These are phyloP conservation scores for Ogataea trehaloabstinens DNA, from an alignment of 805 yeast species.

Conservation along the genomic window DNA sequence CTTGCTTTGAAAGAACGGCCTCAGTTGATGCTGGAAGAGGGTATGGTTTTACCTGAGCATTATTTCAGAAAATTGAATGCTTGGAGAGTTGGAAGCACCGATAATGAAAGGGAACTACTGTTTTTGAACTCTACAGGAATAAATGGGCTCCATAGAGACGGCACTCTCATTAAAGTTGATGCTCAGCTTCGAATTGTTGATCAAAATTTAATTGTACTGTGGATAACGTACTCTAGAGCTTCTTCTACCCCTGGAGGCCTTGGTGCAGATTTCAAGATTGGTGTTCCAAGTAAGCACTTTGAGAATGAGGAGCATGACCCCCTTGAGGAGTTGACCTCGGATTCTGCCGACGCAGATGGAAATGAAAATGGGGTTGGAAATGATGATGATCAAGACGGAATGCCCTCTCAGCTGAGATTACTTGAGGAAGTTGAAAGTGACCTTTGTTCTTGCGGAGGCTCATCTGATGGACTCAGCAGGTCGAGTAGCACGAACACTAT, in stretches of 20 bases:
- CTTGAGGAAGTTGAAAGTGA: constrained; percentile 39
- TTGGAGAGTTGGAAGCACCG: constrained; percentile 27
- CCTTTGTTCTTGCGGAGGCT: constrained; percentile 27
- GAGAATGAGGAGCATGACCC: neutral
- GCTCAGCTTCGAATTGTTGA: constrained; percentile 75
- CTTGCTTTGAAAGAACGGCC: constrained; percentile 42
- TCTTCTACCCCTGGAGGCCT: constrained; percentile 1
- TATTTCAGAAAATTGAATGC: constrained; percentile 73
- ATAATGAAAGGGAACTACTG: constrained; percentile 45
- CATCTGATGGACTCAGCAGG: constrained; percentile 27
- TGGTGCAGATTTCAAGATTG: neutral
- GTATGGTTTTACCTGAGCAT: constrained; percentile 88
- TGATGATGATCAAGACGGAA: constrained; percentile 10
- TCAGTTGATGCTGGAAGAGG: constrained; percentile 44
- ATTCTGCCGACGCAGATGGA: neutral
- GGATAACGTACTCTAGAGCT: constrained; percentile 81
- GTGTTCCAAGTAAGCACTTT: neutral
- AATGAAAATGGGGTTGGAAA: constrained; percentile 4
- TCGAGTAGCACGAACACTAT: constrained; percentile 23
- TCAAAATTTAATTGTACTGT: constrained; percentile 57
- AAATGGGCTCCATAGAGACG: constrained; percentile 68
- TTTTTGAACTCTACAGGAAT: constrained; percentile 66
- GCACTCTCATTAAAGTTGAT: constrained; percentile 63
- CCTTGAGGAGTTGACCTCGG: neutral
- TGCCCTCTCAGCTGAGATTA: constrained; percentile 57